Evolutionary conservation across 1,284 basidiomycete genomes (phyloP).

Genomic region (Abortiporus biennis): DNA sequence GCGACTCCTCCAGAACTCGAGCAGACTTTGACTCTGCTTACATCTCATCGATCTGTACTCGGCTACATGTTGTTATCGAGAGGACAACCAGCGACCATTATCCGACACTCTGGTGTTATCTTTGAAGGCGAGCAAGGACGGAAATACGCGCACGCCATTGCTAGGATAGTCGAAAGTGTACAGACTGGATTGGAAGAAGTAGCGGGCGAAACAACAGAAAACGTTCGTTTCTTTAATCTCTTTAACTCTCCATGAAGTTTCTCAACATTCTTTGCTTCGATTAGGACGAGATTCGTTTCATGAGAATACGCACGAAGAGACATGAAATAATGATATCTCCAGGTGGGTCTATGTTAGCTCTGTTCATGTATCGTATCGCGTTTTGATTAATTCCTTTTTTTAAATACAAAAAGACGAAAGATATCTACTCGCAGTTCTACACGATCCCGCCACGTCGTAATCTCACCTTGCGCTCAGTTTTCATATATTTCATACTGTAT

Average conservation of each 20-base stretch:
- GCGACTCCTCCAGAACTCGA: conserved; percentile 61
- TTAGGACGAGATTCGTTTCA: conserved; percentile 83
- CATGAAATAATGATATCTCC: conserved; percentile 95
- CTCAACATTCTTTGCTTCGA: conserved; percentile 1
- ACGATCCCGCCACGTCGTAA: conserved; percentile 54
- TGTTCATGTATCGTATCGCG: too few relatives aligned
- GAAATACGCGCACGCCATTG: conserved; percentile 76
- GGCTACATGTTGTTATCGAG: conserved; percentile 83
- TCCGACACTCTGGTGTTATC: conserved; percentile 77
- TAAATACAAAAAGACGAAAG: too few relatives aligned
- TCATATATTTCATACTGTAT: too few relatives aligned
- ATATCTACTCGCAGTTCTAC: conserved; percentile 80
- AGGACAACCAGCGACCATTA: conserved; percentile 61
- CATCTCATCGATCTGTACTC: conserved; percentile 78
- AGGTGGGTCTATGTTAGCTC: conserved; percentile 61
- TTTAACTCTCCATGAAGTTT: not conserved
- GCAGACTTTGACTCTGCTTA: conserved; percentile 69
- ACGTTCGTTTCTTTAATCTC: conserved; percentile 25
- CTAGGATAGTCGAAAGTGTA: conserved; percentile 73
- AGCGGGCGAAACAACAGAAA: conserved; percentile 48
- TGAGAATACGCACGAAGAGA: conserved; percentile 85
- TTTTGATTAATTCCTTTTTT: too few relatives aligned
- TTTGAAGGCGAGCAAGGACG: conserved; percentile 85
- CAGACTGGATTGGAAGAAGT: conserved; percentile 70
- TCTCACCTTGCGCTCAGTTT: not conserved